A percentile compares a stretch with the other conserved stretches of the same genome.
Conservation (phyloP, 306 rosid genomes). For the Prunus padus region DNA sequence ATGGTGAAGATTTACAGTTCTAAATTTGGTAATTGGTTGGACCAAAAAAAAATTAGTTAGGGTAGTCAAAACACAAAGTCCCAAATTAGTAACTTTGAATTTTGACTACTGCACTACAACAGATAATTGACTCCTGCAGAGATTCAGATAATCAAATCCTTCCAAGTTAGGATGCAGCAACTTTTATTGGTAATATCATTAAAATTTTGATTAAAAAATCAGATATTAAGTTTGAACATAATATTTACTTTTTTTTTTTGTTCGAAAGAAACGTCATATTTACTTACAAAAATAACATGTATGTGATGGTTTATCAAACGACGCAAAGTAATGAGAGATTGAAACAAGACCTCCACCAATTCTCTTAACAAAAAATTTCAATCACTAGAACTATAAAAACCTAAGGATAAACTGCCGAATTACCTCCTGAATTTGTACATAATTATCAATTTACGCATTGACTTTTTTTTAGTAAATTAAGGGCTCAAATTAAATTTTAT, state of each 20-base stretch:
- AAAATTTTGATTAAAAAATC: not conserved
- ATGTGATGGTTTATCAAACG: too few relatives aligned
- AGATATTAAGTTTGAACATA: not conserved
- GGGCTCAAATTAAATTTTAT: too few relatives aligned
- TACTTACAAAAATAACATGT: too few relatives aligned
- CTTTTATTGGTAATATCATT: not conserved
- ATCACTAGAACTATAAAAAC: too few relatives aligned
- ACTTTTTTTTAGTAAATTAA: too few relatives aligned
- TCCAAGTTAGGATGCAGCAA: not conserved
- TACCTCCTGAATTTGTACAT: too few relatives aligned
- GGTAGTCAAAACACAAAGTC: not conserved
- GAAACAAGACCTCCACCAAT: too few relatives aligned
- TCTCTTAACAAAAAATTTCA: too few relatives aligned
- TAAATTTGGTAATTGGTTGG: constrained; percentile 8
- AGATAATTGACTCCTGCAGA: not conserved
- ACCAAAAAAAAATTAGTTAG: not conserved
- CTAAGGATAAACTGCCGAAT: too few relatives aligned
- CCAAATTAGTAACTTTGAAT: not conserved
- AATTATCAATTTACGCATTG: too few relatives aligned
- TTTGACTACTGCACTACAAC: not conserved
- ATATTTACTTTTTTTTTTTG: fast-evolving
- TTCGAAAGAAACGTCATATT: not conserved
- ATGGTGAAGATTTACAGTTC: constrained; percentile 5
- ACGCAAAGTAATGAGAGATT: too few relatives aligned
- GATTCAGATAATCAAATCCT: not conserved